A percentile compares a stretch with the other conserved stretches of the same genome.
phyloP scores from a whole-genome alignment of 1,284 basidiomycete genomes.

The Xerocomus nothofagi region DNA sequence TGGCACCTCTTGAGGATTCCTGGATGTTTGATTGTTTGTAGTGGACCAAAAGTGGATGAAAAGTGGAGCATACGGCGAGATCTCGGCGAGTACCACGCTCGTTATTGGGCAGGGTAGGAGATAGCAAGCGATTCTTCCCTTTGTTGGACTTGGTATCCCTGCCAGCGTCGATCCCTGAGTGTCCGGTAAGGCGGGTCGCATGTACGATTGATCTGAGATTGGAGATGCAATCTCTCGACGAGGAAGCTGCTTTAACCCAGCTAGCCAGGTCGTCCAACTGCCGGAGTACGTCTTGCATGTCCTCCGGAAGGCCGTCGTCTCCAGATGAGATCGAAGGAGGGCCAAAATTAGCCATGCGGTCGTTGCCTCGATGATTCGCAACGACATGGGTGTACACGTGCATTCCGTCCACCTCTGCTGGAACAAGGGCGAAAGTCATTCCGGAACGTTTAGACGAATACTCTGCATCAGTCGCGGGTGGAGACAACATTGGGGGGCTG shows the following conservation, averaged over 20 bases:
- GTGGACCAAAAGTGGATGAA: neutral
- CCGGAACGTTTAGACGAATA: slow-evolving; percentile 18
- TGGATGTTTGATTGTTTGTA: slow-evolving; percentile 11
- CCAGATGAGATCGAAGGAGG: neutral
- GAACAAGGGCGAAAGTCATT: slow-evolving; percentile 19
- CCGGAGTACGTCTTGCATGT: slow-evolving; percentile 30
- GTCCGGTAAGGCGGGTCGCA: neutral
- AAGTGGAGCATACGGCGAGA: slow-evolving; percentile 16
- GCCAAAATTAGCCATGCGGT: neutral
- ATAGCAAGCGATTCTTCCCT: slow-evolving; percentile 27
- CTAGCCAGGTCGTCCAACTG: slow-evolving; percentile 33
- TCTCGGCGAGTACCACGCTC: slow-evolving; percentile 1
- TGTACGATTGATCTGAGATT: slow-evolving; percentile 3
- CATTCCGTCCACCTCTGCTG: slow-evolving; percentile 13
- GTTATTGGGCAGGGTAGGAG: neutral
- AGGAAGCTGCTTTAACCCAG: slow-evolving; percentile 30
- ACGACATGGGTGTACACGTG: slow-evolving; percentile 20
- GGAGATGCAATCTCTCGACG: slow-evolving; percentile 11
- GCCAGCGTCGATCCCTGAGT: neutral
- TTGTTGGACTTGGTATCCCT: slow-evolving; percentile 6
- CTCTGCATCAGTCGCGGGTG: neutral
- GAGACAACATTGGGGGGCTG: slow-evolving; percentile 13
- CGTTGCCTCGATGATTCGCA: slow-evolving; percentile 2
- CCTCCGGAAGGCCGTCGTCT: slow-evolving; percentile 25
- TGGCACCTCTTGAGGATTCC: slow-evolving; percentile 5